A percentile compares a stretch with the other conserved stretches of the same genome.
Conservation (phyloP, 192 early-diverging fungal species). For the Geranomyces michiganensis region DNA sequence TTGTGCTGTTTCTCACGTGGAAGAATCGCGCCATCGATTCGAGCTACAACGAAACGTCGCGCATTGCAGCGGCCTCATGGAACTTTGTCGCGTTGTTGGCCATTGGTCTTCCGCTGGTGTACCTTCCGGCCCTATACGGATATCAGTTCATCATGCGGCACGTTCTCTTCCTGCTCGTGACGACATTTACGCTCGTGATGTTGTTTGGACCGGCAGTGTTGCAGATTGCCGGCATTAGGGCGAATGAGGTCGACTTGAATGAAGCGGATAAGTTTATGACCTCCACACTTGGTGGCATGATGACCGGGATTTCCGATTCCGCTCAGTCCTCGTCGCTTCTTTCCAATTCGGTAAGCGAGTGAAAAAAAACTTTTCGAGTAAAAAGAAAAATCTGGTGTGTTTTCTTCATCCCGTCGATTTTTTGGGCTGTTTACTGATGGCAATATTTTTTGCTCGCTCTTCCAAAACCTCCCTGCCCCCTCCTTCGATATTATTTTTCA, state of each 20-base stretch:
- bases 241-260: slow-evolving; percentile 5
- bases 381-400: too few species aligned
- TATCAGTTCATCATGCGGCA: slow-evolving; percentile 18
- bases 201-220: slow-evolving; percentile 3
- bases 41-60: slow-evolving; percentile 11
- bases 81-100: slow-evolving; percentile 18
- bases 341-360: too few species aligned
- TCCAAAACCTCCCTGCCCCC: too few species aligned
- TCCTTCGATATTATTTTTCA: too few species aligned
- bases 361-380: too few species aligned
- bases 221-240: neutral
- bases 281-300: neutral
- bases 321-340: too few species aligned
- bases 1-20: slow-evolving; percentile 12
- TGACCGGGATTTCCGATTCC: slow-evolving; percentile 2
- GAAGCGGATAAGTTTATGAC: slow-evolving; percentile 1
- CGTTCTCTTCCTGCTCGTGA: slow-evolving; percentile 4
- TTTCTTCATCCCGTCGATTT: too few species aligned
- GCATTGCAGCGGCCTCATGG: slow-evolving; percentile 12
- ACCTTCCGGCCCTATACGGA: slow-evolving; percentile 4
- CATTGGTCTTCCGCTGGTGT: slow-evolving; percentile 13
- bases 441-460: too few species aligned
- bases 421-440: too few species aligned
- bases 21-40: slow-evolving; percentile 5
- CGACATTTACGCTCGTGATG: slow-evolving; percentile 2